Base-by-base conservation (phyloP, 257 asterid species). In the Nicotiana knightiana region DNA sequence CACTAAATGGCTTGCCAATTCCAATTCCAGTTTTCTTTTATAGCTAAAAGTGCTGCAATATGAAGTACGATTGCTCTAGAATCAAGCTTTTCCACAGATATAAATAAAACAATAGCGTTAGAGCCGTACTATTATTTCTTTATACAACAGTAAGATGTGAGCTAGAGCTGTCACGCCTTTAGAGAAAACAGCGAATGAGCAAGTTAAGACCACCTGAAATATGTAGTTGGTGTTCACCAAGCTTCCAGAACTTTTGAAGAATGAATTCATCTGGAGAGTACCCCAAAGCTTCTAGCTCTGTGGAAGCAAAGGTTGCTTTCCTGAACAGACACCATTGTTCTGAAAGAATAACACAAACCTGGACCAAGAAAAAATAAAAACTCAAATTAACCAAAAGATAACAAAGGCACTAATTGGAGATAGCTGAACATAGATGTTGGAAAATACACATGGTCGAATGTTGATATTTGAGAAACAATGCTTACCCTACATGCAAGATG, bases 311-410 rank as follows among this genome's bases (percentile, higher is more conserved):
- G 84, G 85, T 92, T 63, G 86, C 43, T 90, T 86, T 91, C 84
- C 87, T 93, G 88, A 96, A 96, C 86, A 96, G 86, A 91, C 91
- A 90, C 98, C 99, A 96, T 61, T 83, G 85, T 86, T 96, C 99
- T 33, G 97, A 90, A 83, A 93, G 88, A 81, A 92, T 88, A 48
- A 87, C 89, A 83, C 97, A 92, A 82, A 94, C 97, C 99, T 96
- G 82, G 76, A 67, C 79, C 61, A 73, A 71, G 81, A 84, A 80
- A 82, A 65, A 35, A 79, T 63, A 37, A 76, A 46, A 76, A 66
- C 59, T 67, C 12, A 32, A 43, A 68, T 81, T 54, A 54, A 82
- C 75, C 48, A 82, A 39, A 81, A 37, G 83, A 84, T 68, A 84
- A 83, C 54, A 51, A 78, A 43, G 63, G 64, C 64, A 75, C 80